A percentile compares a stretch with the other conserved stretches of the same genome.
phyloP scores from a whole-genome alignment of 202 grass and related monocot genomes.

The Carex arenaria region DNA sequence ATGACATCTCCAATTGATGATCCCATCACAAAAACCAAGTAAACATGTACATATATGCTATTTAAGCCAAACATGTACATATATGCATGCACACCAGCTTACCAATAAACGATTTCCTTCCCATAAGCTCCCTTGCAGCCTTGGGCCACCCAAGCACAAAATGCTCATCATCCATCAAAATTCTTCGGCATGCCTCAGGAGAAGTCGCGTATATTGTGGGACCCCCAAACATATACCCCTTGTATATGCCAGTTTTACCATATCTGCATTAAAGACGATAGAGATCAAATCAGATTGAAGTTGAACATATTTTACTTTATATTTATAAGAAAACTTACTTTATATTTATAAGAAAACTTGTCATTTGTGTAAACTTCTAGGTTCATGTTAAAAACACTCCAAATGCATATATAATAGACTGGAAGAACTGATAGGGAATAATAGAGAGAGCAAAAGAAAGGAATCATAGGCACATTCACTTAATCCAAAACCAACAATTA shows the following conservation, averaged over 20 bases:
- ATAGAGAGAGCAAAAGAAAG: neutral
- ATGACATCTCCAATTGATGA: neutral
- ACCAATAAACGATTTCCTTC: slow-evolving; percentile 62
- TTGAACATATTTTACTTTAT: neutral
- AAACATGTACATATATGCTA: neutral
- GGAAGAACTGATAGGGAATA: neutral
- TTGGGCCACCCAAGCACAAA: slow-evolving; percentile 73
- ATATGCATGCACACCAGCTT: neutral
- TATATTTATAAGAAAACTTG: neutral
- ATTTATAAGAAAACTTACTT: neutral
- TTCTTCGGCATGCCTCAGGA: slow-evolving; percentile 56
- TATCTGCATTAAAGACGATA: slow-evolving; percentile 40
- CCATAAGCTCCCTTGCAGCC: slow-evolving; percentile 56
- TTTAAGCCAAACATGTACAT: neutral
- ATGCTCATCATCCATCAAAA: slow-evolving; percentile 73
- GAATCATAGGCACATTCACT: neutral
- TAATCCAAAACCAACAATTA: neutral
- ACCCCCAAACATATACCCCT: slow-evolving; percentile 81
- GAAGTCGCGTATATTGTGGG: slow-evolving; percentile 55
- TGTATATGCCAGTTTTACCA: slow-evolving; percentile 60
- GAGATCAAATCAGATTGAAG: neutral
- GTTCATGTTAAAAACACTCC: neutral
- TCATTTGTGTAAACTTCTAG: neutral
- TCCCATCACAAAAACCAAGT: neutral
- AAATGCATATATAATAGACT: neutral